Conservation (phyloP, 495 filamentous ascomycete genomes). For the Penicillium verhagenii region DNA sequence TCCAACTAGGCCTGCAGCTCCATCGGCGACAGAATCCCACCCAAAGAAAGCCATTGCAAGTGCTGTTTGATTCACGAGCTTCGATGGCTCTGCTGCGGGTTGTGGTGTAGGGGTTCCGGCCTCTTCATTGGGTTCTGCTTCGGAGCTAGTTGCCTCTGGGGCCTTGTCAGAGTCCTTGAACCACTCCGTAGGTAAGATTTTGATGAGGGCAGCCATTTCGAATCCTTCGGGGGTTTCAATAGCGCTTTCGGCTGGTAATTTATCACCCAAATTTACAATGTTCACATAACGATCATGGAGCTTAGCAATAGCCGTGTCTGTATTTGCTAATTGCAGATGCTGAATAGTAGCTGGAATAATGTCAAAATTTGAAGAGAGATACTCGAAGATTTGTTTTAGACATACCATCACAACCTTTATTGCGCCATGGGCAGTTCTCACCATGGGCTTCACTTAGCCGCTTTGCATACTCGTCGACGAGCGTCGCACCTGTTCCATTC, state of each 20-base stretch:
- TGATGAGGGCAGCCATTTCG: slow-evolving; percentile 34
- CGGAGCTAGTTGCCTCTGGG: slow-evolving; percentile 5
- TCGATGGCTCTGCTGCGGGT: slow-evolving; percentile 10
- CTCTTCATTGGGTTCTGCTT: slow-evolving; percentile 3
- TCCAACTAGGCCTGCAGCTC: slow-evolving; percentile 64
- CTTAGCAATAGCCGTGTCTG: slow-evolving; percentile 51
- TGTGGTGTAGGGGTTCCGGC: slow-evolving; percentile 6
- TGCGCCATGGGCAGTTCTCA: slow-evolving; percentile 84
- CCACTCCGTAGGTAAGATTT: slow-evolving; percentile 31
- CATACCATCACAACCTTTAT: slow-evolving; percentile 78
- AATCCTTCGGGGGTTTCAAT: slow-evolving; percentile 46
- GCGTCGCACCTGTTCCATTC: slow-evolving; percentile 37
- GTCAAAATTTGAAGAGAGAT: slow-evolving; percentile 9
- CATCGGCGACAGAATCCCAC: slow-evolving; percentile 73
- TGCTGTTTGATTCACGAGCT: slow-evolving; percentile 59
- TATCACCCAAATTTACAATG: slow-evolving; percentile 43
- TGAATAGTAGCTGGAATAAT: slow-evolving; percentile 46
- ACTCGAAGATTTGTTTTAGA: background rate
- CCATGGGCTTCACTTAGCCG: slow-evolving; percentile 74
- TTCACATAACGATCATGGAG: slow-evolving; percentile 63
- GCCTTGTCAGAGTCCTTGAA: slow-evolving; percentile 23
- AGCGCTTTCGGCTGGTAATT: slow-evolving; percentile 49
- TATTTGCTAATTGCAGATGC: slow-evolving; percentile 56
- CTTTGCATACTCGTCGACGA: slow-evolving; percentile 75
- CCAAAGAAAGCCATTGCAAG: slow-evolving; percentile 78